Conservation (phyloP, 1,284 basidiomycete species). For the Ustilago nuda region DNA sequence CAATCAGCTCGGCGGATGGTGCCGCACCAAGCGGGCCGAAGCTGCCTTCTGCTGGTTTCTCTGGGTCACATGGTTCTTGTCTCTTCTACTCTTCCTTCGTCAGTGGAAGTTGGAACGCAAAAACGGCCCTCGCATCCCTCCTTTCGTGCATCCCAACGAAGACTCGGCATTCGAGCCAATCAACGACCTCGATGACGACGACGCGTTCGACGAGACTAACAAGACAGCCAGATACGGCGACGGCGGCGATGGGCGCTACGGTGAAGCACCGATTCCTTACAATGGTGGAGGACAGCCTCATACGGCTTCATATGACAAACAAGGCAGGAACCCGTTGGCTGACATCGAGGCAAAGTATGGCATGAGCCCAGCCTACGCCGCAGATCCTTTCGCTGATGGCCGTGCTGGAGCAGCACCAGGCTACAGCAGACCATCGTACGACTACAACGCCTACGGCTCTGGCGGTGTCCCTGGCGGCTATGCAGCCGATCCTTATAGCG, state of each 20-base stretch:
- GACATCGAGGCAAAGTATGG: conserved; percentile 59
- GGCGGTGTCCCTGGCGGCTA: conserved; percentile 25
- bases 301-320: conserved; percentile 39
- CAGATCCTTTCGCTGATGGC: conserved; percentile 42
- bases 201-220: conserved; percentile 33
- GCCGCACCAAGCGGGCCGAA: conserved; percentile 60
- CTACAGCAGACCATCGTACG: conserved; percentile 45
- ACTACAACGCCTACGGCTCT: conserved; percentile 41
- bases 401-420: conserved; percentile 20
- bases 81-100: conserved; percentile 57
- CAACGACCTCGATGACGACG: conserved; percentile 51
- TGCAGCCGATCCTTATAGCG: conserved; percentile 46
- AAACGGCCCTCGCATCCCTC: conserved; percentile 63
- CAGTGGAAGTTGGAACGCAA: conserved; percentile 61
- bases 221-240: conserved; percentile 48
- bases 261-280: conserved; percentile 7
- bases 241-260: conserved; percentile 36
- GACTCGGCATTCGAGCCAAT: conserved; percentile 63
- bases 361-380: conserved; percentile 26
- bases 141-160: conserved; percentile 60
- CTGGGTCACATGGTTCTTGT: conserved; percentile 51
- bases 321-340: conserved; percentile 47
- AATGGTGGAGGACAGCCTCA: conserved; percentile 5
- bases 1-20: conserved; percentile 55
- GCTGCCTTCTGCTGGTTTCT: conserved; percentile 64